Conservation (phyloP, 2,329 filamentous ascomycete genomes). For the Aspergillus tanneri region DNA sequence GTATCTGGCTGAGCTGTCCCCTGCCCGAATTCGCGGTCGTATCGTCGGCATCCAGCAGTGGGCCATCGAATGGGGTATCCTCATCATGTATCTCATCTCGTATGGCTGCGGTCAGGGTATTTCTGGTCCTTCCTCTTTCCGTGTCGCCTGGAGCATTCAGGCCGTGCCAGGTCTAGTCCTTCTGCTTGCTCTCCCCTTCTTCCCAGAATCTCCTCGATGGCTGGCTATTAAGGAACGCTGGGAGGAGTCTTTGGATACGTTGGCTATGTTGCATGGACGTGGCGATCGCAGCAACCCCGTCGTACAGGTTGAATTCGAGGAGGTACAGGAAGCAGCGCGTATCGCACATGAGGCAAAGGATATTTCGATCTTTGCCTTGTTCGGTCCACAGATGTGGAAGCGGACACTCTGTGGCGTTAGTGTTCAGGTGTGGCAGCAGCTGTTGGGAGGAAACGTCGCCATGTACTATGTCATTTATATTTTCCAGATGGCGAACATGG, state of each 20-base stretch:
- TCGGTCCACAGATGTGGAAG: slow-evolving; percentile 51
- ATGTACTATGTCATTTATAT: slow-evolving; percentile 63
- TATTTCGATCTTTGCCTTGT: slow-evolving; percentile 42
- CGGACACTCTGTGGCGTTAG: slow-evolving; percentile 54
- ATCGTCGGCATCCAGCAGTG: slow-evolving; percentile 48
- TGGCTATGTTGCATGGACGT: slow-evolving; percentile 58
- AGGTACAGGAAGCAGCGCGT: slow-evolving; percentile 36
- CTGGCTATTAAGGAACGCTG: slow-evolving; percentile 60
- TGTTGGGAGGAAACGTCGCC: slow-evolving; percentile 58
- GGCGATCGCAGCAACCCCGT: slow-evolving; percentile 56
- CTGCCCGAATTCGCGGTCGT: slow-evolving; percentile 42
- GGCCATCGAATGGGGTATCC: slow-evolving; percentile 46
- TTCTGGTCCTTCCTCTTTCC: slow-evolving; percentile 49
- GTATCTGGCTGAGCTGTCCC: slow-evolving; percentile 46
- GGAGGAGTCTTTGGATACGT: slow-evolving; percentile 51
- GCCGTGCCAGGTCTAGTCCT: slow-evolving; percentile 60
- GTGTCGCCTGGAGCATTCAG: slow-evolving; percentile 64
- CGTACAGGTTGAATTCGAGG: slow-evolving; percentile 54
- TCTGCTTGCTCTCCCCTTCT: slow-evolving; percentile 55
- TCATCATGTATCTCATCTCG: slow-evolving; percentile 47
- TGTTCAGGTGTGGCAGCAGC: slow-evolving; percentile 58
- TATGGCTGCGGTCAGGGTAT: slow-evolving; percentile 39
- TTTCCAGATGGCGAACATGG: slow-evolving; percentile 59
- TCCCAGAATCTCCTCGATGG: slow-evolving; percentile 63
- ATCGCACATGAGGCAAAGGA: slow-evolving; percentile 35